Base-by-base conservation (phyloP, 306 rosid species). In the Arachis stenosperma region DNA sequence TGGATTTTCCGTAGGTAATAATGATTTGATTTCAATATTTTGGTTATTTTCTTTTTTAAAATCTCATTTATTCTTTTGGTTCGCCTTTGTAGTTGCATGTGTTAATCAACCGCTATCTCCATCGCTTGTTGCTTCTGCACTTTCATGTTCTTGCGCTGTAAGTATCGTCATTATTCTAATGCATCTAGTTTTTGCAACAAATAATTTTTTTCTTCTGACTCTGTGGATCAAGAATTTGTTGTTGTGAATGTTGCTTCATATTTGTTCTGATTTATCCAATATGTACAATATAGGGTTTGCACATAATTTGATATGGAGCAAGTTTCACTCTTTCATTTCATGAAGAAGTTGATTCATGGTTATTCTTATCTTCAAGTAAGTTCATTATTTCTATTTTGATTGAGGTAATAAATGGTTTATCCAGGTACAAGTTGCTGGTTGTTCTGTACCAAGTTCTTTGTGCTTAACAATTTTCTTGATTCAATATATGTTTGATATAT, bases 301-400 rank as follows among this genome's bases (percentile, higher is more conserved):
- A 67, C 48, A 36, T 37, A 37, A 57, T 65, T 14, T 12, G 29
- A 10, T 43, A 54, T 39, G 22, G 51, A 33, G 61, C 2, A 30
- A 58, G 63, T 58, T 36, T 60, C 57, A 40, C 27, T 60, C 22
- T 8, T 36, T 60, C 9, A 22, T 37, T 60, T 60, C 65, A 41
- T 30, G 39, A 59, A 4, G 36, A 33, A 33, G 42, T 59, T 59
- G 43, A 10, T 30, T 59, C n/a, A 5, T 59, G 36, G 8, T 7
- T 6, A 52, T 55, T 55, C 36, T 55, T 55, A 33, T 33, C 6
- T 17, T 39, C 62, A 27, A 57, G 37, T 57, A 57, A 57, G 62
- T 29, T 57, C 7, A 4, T 27, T 33, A 7, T 30, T 59, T 59
- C 43, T 33, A 13, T 33, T 59, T 30, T 59, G 43, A 29, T 59